Conservation (phyloP, 176 grass and related monocot species). For the Typha latifolia region DNA sequence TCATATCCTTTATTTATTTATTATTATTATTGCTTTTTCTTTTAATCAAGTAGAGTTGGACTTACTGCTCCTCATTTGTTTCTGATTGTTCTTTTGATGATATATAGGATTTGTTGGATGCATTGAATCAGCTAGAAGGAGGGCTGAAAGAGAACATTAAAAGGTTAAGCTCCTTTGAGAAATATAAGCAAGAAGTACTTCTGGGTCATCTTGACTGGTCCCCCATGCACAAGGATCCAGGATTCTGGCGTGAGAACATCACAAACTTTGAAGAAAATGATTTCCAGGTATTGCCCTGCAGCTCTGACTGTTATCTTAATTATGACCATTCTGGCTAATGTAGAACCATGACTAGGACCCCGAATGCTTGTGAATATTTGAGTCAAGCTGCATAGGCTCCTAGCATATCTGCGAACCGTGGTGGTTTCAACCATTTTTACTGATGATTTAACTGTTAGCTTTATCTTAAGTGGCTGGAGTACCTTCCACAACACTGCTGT, state of each 20-base stretch:
- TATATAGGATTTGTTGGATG: constrained; percentile 80
- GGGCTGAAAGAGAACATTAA: constrained; percentile 82
- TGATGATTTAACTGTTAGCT: no score
- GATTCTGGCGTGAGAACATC: constrained; percentile 95
- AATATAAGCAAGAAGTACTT: constrained; percentile 97
- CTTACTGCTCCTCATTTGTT: neutral
- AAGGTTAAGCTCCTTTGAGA: constrained; percentile 84
- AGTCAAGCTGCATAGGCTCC: neutral
- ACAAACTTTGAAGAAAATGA: constrained; percentile 97
- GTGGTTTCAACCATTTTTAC: neutral
- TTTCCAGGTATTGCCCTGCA: constrained; percentile 62
- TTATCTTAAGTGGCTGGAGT: no score
- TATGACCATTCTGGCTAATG: neutral
- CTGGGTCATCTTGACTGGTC: constrained; percentile 96
- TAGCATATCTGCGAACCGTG: neutral
- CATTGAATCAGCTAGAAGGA: constrained; percentile 78
- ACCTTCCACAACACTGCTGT: no score
- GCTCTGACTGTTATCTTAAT: neutral
- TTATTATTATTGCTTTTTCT: no score
- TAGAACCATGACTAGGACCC: constrained; percentile 1
- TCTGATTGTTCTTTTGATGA: neutral
- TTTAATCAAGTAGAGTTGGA: no score
- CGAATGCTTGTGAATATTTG: neutral
- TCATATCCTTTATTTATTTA: no score
- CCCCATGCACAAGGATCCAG: constrained; percentile 92